Conservation (phyloP, 2,329 filamentous ascomycete species). For the Nemania bipapillata region DNA sequence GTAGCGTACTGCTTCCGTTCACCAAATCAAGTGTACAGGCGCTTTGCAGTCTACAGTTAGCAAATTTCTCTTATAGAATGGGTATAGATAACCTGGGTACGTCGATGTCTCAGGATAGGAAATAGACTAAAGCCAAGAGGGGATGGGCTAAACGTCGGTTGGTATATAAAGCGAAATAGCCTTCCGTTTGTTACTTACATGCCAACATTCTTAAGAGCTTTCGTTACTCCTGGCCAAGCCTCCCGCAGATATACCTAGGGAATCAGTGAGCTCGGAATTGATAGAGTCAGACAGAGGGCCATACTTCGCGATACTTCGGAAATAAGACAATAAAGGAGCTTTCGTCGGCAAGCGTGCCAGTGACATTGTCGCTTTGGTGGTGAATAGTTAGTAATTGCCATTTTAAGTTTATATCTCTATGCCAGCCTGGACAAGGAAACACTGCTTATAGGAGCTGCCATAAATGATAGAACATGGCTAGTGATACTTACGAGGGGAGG, state of each 20-base stretch:
- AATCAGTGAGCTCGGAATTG: slow-evolving; percentile 2
- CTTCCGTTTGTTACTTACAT: slow-evolving; percentile 60
- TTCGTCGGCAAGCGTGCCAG: slow-evolving; percentile 89
- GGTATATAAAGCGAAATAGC: background rate
- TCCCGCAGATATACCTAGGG: slow-evolving; percentile 69
- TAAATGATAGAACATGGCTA: background rate
- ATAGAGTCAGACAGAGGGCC: slow-evolving; percentile 54
- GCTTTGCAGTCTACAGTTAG: slow-evolving; percentile 25
- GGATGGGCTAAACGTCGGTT: background rate
- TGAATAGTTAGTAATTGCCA: slow-evolving; percentile 11
- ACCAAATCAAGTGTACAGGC: slow-evolving; percentile 93
- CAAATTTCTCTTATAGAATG: background rate
- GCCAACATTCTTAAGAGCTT: slow-evolving; percentile 84
- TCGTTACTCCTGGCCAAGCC: slow-evolving; percentile 86
- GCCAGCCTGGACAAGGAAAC: too few relatives aligned
- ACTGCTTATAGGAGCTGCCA: background rate
- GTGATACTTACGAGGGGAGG: slow-evolving; percentile 66
- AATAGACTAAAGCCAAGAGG: too few relatives aligned
- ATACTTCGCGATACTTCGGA: slow-evolving; percentile 95
- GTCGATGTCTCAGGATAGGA: background rate
- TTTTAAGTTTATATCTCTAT: background rate
- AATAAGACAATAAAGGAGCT: slow-evolving; percentile 86
- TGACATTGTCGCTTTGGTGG: slow-evolving; percentile 73
- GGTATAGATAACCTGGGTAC: background rate
- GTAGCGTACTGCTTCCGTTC: slow-evolving; percentile 67